Evolutionary conservation across 768 basidiomycete genomes (phyloP), one percentile per base, ranked within the genome.

Genomic region (Lentinula edodes): DNA sequence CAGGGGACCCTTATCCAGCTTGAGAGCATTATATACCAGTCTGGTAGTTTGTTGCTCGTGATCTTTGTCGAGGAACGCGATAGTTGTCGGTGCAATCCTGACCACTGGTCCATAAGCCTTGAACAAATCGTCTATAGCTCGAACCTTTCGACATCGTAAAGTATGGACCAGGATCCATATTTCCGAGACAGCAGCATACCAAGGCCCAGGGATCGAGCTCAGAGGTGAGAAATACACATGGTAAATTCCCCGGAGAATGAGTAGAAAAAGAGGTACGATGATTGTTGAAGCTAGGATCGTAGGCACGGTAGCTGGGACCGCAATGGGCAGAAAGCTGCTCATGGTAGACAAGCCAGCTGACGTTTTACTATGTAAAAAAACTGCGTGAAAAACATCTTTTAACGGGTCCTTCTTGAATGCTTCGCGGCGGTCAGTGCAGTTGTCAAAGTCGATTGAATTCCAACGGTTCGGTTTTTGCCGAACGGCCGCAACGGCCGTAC

Each of bases 1-100:
- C 71, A 85, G 90, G 36, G 75, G 69, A 78, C 88, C 89, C 76
- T 92, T 92, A 76, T 89, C 86, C 64, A 92, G 90, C 70, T 90
- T 91, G 78, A 88, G 82, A 60, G 88, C 78, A 48, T 82, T 83
- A 74, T 91, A 91, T 32, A 91, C 82, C 73, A 78, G 86, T 65
- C 84, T 80, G 77, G 83, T 85, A 5, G 87, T 84, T 35, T 36
- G 52, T 35, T 53, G 52, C 13, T 53, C 35, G 1, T 18, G 32
- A 53, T 83, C 80, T 65, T 85, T 70, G 77, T 92, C 88, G 71
- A 85, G 81, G 76, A 92, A 92, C 64, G 83, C 87, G 66, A 92
- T 81, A 73, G 90, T 91, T 73, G 88, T 90, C 39, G 89, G 89
- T 48, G 84, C 88, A 64, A 91, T 80, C 51, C 89, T 84, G 61